Evolutionary conservation across 352 stramenopile species (phyloP).

Genomic region (Thalassiosira livingstoniorum): DNA sequence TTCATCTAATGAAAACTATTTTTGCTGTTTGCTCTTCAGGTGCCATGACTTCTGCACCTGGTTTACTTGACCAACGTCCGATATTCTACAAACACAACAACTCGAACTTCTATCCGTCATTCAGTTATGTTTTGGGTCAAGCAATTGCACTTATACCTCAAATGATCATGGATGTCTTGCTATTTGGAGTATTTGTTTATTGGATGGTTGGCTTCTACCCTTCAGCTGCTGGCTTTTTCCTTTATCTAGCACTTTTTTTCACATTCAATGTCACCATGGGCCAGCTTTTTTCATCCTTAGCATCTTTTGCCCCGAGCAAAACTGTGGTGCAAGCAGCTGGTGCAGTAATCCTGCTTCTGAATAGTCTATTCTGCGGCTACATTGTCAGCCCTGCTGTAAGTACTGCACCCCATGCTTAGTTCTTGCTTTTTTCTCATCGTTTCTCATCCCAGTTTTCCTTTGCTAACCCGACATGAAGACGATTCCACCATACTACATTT

Average conservation of each 20-base stretch:
- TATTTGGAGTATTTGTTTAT: slow-evolving; percentile 89
- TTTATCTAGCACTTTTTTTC: slow-evolving; percentile 87
- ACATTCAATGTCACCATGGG: slow-evolving; percentile 83
- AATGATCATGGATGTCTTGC: slow-evolving; percentile 85
- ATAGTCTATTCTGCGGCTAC: slow-evolving; percentile 81
- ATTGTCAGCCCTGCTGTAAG: slow-evolving; percentile 72
- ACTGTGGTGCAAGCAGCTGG: slow-evolving; percentile 59
- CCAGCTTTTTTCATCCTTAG: slow-evolving; percentile 70
- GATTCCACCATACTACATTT: slow-evolving; percentile 72
- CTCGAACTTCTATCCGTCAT: slow-evolving; percentile 90
- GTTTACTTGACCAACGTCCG: slow-evolving; percentile 87
- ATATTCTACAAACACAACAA: slow-evolving; percentile 92
- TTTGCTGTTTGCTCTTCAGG: too few relatives aligned
- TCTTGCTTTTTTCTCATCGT: slow-evolving; percentile 24
- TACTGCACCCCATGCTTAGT: slow-evolving; percentile 65
- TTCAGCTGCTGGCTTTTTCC: slow-evolving; percentile 85
- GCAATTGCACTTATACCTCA: slow-evolving; percentile 68
- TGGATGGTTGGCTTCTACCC: slow-evolving; percentile 89
- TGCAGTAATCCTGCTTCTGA: slow-evolving; percentile 69
- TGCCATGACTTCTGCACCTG: slow-evolving; percentile 86
- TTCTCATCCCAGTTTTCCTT: background rate
- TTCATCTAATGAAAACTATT: too few relatives aligned
- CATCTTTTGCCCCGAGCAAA: slow-evolving; percentile 63
- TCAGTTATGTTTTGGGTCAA: slow-evolving; percentile 87
- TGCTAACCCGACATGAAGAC: slow-evolving; percentile 7